Percentiles rank a stretch among this genome's conserved stretches.
Conservation (phyloP, 139 green algal genomes). For the Gonium pectorale region DNA sequence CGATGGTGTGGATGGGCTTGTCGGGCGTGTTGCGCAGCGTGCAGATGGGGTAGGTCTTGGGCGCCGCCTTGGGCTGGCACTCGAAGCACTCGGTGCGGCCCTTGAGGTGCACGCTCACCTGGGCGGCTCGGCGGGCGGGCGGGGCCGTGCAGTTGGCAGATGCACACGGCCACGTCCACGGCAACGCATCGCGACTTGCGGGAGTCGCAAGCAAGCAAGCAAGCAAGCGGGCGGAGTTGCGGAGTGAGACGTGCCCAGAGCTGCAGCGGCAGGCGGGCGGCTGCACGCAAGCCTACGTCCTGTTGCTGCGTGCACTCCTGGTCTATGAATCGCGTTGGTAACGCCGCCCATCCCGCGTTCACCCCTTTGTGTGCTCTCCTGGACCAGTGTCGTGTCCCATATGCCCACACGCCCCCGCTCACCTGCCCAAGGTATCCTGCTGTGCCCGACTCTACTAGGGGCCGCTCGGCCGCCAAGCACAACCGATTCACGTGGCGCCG, state of each 20-base stretch:
- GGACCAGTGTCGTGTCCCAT: background rate
- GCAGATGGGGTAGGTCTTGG: conserved; percentile 97
- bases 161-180: background rate
- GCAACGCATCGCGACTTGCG: no score
- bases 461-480: conserved; percentile 87
- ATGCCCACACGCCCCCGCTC: background rate
- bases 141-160: background rate
- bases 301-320: no score
- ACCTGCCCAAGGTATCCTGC: conserved; percentile 93
- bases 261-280: no score
- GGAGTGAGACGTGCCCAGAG: no score
- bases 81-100: conserved; percentile 94
- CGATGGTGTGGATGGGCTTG: conserved; percentile 97
- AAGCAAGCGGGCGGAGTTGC: no score
- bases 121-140: background rate
- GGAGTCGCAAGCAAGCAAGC: no score
- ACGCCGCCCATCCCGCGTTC: no score
- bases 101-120: conserved; percentile 94
- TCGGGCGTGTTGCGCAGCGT: conserved; percentile 98
- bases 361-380: no score
- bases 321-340: no score
- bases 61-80: conserved; percentile 86
- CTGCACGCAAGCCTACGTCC: no score
- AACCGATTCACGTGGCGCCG: conserved; percentile 84
- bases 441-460: conserved; percentile 96